Conservation (phyloP, 106 monocot genomes). For the Platanthera zijinensis region DNA sequence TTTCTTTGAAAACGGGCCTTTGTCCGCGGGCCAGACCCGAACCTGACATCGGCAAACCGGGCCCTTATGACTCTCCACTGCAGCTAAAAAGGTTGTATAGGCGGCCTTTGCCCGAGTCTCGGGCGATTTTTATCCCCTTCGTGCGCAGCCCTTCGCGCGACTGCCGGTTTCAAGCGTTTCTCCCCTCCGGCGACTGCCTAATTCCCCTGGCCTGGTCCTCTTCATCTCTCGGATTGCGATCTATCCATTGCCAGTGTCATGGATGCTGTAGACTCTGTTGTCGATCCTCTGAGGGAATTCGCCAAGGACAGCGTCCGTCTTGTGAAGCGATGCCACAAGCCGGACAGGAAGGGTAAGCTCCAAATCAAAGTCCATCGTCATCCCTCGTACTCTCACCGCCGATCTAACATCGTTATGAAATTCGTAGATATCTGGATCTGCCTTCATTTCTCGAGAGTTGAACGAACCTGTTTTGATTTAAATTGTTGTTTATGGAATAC, state of each 20-base stretch:
- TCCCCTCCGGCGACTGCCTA: too few species aligned
- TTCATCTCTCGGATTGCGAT: background rate
- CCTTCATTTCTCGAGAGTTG: background rate
- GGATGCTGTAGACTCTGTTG: conserved; percentile 27
- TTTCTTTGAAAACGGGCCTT: too few species aligned
- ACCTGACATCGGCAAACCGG: too few species aligned
- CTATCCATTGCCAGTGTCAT: background rate
- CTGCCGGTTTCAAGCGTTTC: too few species aligned
- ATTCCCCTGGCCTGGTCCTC: background rate
- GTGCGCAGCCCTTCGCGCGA: too few species aligned
- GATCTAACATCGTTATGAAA: background rate
- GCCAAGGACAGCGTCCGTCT: conserved; percentile 35
- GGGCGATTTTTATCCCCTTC: too few species aligned
- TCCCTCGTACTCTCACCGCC: background rate
- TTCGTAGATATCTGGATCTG: background rate
- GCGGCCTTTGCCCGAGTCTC: too few species aligned
- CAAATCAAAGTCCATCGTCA: background rate
- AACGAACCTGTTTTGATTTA: background rate
- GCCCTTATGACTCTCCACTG: too few species aligned
- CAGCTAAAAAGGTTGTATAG: too few species aligned
- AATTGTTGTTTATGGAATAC: background rate
- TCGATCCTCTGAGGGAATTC: conserved; percentile 31
- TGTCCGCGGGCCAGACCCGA: too few species aligned
- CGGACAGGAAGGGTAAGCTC: conserved; percentile 48
- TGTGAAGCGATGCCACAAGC: conserved; percentile 61